Percentiles rank a stretch among this genome's conserved stretches.
These are phyloP conservation scores for Meredithiella fracta DNA, from an alignment of 2,329 filamentous ascomycete species.

Conservation along the genomic window DNA sequence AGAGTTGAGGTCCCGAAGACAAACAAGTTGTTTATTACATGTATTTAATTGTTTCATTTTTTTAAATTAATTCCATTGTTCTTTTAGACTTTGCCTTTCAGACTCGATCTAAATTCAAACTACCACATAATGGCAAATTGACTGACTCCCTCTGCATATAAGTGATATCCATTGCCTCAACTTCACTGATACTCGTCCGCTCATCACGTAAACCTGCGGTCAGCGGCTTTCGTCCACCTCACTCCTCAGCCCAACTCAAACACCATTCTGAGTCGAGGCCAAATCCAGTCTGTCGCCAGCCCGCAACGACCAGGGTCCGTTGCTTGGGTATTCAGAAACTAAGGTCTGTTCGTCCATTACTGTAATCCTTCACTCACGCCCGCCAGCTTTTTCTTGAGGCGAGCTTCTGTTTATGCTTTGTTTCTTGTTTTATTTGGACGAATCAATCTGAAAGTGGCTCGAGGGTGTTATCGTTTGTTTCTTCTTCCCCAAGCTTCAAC, in stretches of 20 bases:
- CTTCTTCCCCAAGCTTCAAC: no score
- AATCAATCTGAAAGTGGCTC: not conserved
- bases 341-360: not conserved
- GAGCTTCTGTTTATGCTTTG: not conserved
- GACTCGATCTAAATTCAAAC: no score
- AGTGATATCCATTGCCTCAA: no score
- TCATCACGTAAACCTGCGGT: not conserved
- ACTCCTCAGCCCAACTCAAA: not conserved
- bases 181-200: not conserved
- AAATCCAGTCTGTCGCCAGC: not conserved
- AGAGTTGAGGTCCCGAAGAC: no score
- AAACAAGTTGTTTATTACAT: no score
- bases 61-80: no score
- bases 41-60: no score
- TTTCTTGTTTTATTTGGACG: not conserved
- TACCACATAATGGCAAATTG: no score
- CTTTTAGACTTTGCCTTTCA: no score
- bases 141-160: no score
- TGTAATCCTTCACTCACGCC: not conserved
- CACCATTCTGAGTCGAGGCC: not conserved
- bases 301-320: not conserved
- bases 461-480: not conserved
- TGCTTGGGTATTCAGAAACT: not conserved
- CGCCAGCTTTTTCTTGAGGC: not conserved
- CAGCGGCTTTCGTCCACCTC: not conserved